Conservation (phyloP, 768 basidiomycete species). For the Melanogaster broomeanus region DNA sequence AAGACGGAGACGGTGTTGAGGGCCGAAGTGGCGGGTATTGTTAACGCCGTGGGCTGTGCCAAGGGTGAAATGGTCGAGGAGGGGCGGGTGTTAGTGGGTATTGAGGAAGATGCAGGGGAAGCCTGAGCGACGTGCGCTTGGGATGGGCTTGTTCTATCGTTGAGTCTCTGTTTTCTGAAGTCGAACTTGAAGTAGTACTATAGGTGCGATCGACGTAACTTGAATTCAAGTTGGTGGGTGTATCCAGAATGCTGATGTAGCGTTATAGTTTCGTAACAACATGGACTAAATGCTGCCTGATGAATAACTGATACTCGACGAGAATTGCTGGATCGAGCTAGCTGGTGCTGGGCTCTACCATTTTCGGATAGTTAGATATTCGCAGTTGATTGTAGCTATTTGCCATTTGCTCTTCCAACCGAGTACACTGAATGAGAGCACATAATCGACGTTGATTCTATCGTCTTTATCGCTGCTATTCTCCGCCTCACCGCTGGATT, state of each 20-base stretch:
- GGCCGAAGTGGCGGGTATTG: conserved; percentile 65
- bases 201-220: no score
- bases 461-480: background rate
- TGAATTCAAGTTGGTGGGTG: no score
- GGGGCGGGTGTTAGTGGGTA: conserved; percentile 74
- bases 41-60: conserved; percentile 70
- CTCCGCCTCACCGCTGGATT: conserved; percentile 37
- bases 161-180: background rate
- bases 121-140: no score
- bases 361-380: no score
- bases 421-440: background rate
- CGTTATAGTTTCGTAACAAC: no score
- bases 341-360: no score
- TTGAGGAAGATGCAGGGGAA: conserved; percentile 44
- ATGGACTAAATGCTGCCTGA: no score
- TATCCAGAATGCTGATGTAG: no score
- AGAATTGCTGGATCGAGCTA: no score
- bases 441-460: background rate
- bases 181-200: background rate
- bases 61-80: conserved; percentile 94
- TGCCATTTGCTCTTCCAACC: background rate
- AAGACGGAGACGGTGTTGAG: conserved; percentile 93
- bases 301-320: no score
- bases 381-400: no score
- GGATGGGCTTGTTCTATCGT: no score